A percentile compares a stretch with the other conserved stretches of the same genome.
Evolutionary conservation across 2,329 filamentous ascomycete species (phyloP).

Genomic region (Periconia macrospinosa): DNA sequence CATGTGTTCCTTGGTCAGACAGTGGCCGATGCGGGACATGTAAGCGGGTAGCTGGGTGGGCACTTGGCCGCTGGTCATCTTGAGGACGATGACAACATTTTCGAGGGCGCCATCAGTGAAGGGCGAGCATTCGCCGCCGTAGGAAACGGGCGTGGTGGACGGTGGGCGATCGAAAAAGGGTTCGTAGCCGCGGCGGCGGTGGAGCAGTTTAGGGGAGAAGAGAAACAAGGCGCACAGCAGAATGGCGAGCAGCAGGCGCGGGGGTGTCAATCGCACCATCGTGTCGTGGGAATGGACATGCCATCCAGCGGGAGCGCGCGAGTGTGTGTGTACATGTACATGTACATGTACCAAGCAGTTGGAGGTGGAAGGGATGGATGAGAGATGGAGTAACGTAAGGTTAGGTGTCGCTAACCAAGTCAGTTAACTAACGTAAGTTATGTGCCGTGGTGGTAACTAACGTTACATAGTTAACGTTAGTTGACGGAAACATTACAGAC

Average conservation of each 20-base stretch:
- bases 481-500: too few relatives aligned
- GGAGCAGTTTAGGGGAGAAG: slow-evolving; percentile 22
- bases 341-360: too few relatives aligned
- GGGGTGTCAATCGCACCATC: slow-evolving; percentile 41
- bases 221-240: slow-evolving; percentile 25
- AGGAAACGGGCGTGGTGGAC: slow-evolving; percentile 23
- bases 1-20: slow-evolving; percentile 52
- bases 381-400: too few relatives aligned
- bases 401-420: too few relatives aligned
- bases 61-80: slow-evolving; percentile 61
- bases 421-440: too few relatives aligned
- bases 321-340: too few relatives aligned
- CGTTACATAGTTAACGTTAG: too few relatives aligned
- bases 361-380: too few relatives aligned
- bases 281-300: background rate
- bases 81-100: slow-evolving; percentile 59
- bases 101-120: slow-evolving; percentile 36
- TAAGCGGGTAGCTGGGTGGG: slow-evolving; percentile 59
- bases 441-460: too few relatives aligned
- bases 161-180: slow-evolving; percentile 29
- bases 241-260: slow-evolving; percentile 35
- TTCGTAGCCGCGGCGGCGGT: slow-evolving; percentile 34
- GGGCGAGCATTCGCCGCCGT: slow-evolving; percentile 36
- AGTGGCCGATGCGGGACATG: slow-evolving; percentile 57
- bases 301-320: background rate